A percentile compares a stretch with the other conserved stretches of the same genome.
phyloP scores from a whole-genome alignment of 805 yeast species.

The Ogataea trehaloabstinens region DNA sequence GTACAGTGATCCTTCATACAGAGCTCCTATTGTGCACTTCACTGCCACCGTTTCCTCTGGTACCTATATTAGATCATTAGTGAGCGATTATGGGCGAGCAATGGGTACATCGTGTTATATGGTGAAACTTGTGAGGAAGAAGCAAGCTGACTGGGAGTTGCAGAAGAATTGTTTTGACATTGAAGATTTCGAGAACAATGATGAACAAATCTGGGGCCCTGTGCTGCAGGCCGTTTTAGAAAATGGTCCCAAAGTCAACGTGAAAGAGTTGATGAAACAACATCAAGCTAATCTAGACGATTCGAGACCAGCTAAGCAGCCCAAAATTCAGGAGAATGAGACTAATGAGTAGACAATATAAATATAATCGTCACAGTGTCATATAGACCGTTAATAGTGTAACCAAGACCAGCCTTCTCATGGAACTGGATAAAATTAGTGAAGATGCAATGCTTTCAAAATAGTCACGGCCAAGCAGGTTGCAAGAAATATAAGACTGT shows the following conservation, averaged over 20 bases:
- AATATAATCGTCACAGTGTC: too few species aligned
- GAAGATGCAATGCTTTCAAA: slow-evolving; percentile 5
- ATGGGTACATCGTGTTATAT: slow-evolving; percentile 81
- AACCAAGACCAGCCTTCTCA: too few species aligned
- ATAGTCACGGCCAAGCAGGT: slow-evolving; percentile 16
- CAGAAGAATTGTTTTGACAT: slow-evolving; percentile 65
- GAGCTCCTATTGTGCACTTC: slow-evolving; percentile 71
- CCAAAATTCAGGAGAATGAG: slow-evolving; percentile 5
- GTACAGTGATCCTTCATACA: slow-evolving; percentile 37
- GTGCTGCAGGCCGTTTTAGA: slow-evolving; percentile 57
- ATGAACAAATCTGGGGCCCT: slow-evolving; percentile 67
- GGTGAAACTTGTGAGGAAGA: slow-evolving; percentile 72
- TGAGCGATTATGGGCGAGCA: slow-evolving; percentile 86
- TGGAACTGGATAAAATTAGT: too few species aligned
- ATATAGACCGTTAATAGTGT: too few species aligned
- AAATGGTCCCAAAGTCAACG: slow-evolving; percentile 38
- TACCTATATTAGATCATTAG: slow-evolving; percentile 85
- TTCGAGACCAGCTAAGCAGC: slow-evolving; percentile 1
- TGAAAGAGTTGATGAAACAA: slow-evolving; percentile 23
- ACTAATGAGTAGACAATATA: slow-evolving; percentile 5
- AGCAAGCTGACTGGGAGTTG: slow-evolving; percentile 84
- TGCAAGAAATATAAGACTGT: slow-evolving; percentile 37
- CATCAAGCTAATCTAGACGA: not conserved
- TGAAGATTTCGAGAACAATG: slow-evolving; percentile 59
- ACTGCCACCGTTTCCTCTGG: slow-evolving; percentile 87